Evolutionary conservation across 164 flowering plant genomes (phyloP), one percentile per base, ranked within the genome.

Genomic region (Umbellularia californica): DNA sequence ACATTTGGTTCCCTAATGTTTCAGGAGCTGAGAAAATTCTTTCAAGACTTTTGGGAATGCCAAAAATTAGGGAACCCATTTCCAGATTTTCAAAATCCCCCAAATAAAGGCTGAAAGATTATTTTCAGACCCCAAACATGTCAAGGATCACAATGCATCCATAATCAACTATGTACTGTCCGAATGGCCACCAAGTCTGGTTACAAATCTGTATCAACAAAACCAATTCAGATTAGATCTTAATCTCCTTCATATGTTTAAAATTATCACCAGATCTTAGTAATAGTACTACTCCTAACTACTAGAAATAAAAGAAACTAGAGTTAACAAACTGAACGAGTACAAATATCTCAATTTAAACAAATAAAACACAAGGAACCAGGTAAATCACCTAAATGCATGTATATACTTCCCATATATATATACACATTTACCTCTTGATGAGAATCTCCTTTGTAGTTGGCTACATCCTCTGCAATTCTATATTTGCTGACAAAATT

Each of bases 351-450:
- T 75, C 70, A 76, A 73, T 28, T n/a, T 35, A 35, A 30, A 70
- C 5, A 69, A 65, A 65, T 70, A 22, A 58, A 78, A 65, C 27
- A 30, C 67, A 70, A 22, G 74, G 75, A 51, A 78, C 70, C 77
- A 75, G 72, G 77, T 79, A 70, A 70, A 70, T 75, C 73, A 74
- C 75, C 80, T 70, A 78, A 67, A 70, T 75, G 62, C 68, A 52
- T 50, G 58, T 12, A 75, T 69, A 65, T 76, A 69, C 47, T 65
- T 70, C 77, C 74, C 77, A 75, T 65, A 65, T 65, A 28, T 65
- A 77, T 86, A 69, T 78, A 85, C 84, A 86, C 27, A 76, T 75
- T 85, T 85, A 87, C 92, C 92, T 83, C 84, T 41, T 80, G 52
- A 77, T 76, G 72, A 70, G 70, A 30, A 82, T 65, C 77, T 75